These are phyloP conservation scores for Periconia digitata DNA, from an alignment of 2,329 filamentous ascomycete species.

Conservation along the genomic window DNA sequence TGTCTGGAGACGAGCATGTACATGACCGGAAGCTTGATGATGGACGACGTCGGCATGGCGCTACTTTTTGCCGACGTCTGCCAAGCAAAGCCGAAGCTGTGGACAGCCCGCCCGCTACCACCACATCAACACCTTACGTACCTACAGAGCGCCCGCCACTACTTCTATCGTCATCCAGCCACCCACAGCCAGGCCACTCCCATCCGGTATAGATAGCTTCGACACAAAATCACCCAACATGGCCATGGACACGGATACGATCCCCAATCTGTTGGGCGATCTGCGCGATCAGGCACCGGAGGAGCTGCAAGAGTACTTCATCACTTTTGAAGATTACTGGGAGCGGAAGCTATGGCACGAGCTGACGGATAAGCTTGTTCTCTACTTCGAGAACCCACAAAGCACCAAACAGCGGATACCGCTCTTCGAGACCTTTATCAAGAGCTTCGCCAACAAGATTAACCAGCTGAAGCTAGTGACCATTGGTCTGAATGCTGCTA, in stretches of 20 bases:
- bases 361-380: constrained; percentile 83
- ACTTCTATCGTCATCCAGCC: neutral
- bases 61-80: constrained; percentile 11
- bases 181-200: neutral
- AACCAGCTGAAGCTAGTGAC: constrained; percentile 97
- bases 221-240: constrained; percentile 20
- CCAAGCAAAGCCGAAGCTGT: constrained; percentile 10
- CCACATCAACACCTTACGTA: constrained; percentile 19
- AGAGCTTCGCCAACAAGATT: constrained; percentile 97
- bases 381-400: constrained; percentile 81
- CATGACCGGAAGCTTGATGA: constrained; percentile 27
- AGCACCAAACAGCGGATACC: constrained; percentile 83
- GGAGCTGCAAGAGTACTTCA: constrained; percentile 82
- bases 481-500: constrained; percentile 82
- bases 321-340: constrained; percentile 95
- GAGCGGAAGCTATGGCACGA: constrained; percentile 99
- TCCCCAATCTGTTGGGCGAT: constrained; percentile 87
- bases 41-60: constrained; percentile 11
- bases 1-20: constrained; percentile 25
- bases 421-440: constrained; percentile 92
- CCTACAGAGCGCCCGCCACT: neutral
- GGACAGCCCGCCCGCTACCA: constrained; percentile 14
- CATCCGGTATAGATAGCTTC: neutral
- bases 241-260: constrained; percentile 80
- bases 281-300: constrained; percentile 86